phyloP scores from a whole-genome alignment of 495 filamentous ascomycete genomes.

The Penicillium silybi region DNA sequence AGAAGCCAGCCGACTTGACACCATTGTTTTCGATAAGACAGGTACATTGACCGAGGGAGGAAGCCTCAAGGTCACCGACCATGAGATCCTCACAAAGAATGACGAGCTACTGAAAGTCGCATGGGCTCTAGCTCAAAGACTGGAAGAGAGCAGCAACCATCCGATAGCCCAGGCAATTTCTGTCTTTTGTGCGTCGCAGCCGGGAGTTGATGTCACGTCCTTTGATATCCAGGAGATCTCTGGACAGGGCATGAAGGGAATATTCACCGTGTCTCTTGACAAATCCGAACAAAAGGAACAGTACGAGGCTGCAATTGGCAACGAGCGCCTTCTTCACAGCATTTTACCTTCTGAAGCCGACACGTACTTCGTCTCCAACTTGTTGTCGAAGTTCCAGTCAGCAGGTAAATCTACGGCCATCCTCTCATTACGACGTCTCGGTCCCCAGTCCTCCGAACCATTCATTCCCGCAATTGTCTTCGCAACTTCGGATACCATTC shows the following conservation, averaged over 20 bases:
- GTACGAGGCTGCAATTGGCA: constrained; percentile 76
- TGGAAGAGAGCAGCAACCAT: constrained; percentile 84
- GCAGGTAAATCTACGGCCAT: constrained; percentile 73
- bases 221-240: constrained; percentile 67
- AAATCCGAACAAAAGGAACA: constrained; percentile 9
- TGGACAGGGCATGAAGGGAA: constrained; percentile 76
- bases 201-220: constrained; percentile 27
- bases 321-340: constrained; percentile 65
- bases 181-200: constrained; percentile 54
- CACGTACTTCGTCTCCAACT: constrained; percentile 35
- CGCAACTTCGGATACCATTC: constrained; percentile 70
- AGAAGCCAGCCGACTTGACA: constrained; percentile 81
- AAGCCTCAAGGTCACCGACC: constrained; percentile 73
- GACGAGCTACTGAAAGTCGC: constrained; percentile 31
- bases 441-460: constrained; percentile 19
- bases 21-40: constrained; percentile 94
- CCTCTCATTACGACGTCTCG: constrained; percentile 47
- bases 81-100: constrained; percentile 50
- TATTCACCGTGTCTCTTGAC: constrained; percentile 44
- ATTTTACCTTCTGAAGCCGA: constrained; percentile 24
- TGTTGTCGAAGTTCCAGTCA: constrained; percentile 62
- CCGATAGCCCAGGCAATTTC: constrained; percentile 83
- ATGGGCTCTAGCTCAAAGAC: constrained; percentile 54
- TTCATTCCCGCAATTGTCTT: constrained; percentile 64
- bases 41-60: constrained; percentile 87